A percentile compares a stretch with the other conserved stretches of the same genome.
phyloP scores from a whole-genome alignment of 139 green algal genomes.

The Marvania coccoides region DNA sequence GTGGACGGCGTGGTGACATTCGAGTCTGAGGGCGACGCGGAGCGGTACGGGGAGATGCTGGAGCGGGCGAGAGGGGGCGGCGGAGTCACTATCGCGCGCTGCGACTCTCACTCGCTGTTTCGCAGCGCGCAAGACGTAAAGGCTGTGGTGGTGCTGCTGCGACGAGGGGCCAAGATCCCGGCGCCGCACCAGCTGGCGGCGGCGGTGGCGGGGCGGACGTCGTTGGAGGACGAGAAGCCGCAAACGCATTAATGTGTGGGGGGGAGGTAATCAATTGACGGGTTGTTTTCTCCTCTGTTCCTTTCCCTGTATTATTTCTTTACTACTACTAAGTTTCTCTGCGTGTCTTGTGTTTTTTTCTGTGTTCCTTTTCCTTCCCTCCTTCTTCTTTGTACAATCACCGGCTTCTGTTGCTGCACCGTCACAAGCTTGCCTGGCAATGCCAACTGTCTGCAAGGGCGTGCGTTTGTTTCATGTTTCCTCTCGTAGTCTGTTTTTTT shows the following conservation, averaged over 20 bases:
- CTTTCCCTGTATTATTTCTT: no score
- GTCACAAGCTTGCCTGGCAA: no score
- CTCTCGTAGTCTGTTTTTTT: background rate
- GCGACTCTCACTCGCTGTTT: constrained; percentile 53
- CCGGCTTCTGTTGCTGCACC: no score
- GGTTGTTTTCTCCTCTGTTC: no score
- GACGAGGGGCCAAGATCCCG: constrained; percentile 20
- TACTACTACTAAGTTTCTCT: no score
- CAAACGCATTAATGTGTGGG: background rate
- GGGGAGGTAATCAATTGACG: no score
- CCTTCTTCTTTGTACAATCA: no score
- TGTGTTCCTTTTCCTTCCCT: background rate
- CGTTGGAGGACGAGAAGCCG: constrained; percentile 13
- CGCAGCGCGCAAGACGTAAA: constrained; percentile 34
- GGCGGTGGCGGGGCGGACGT: constrained; percentile 19
- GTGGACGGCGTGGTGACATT: constrained; percentile 58
- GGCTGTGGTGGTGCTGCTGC: constrained; percentile 53
- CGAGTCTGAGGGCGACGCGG: constrained; percentile 39
- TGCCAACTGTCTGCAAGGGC: no score
- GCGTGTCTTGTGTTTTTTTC: background rate
- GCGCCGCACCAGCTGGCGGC: constrained; percentile 46
- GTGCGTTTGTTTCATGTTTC: background rate
- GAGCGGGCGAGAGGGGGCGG: constrained; percentile 23
- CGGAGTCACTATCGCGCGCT: constrained; percentile 35
- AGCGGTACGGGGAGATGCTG: constrained; percentile 41